These are phyloP conservation scores for Podospora comata DNA, from an alignment of 495 filamentous ascomycete species.

Conservation along the genomic window DNA sequence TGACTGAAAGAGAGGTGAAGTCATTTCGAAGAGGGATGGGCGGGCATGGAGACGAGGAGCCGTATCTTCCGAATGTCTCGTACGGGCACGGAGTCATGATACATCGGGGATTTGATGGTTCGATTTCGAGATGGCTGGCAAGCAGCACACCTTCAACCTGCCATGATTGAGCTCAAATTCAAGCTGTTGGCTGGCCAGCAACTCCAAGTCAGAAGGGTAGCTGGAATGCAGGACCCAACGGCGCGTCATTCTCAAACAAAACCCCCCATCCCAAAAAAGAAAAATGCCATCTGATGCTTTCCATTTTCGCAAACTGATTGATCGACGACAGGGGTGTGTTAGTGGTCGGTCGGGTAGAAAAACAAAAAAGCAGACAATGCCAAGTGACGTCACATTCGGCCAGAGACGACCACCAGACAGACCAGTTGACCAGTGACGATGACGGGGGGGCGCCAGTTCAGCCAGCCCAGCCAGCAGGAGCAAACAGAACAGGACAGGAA, in stretches of 20 bases:
- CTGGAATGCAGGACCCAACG: neutral
- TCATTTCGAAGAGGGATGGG: neutral
- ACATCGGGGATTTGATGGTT: neutral
- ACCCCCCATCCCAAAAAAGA: neutral
- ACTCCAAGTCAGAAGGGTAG: neutral
- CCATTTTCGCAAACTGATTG: neutral
- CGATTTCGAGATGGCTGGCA: too few relatives aligned
- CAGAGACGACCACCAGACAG: too few relatives aligned
- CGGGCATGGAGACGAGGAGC: neutral
- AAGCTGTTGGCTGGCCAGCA: neutral
- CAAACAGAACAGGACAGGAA: neutral
- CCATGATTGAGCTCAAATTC: neutral
- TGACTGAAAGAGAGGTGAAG: neutral
- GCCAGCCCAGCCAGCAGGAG: neutral
- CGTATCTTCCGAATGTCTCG: neutral
- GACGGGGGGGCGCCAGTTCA: neutral
- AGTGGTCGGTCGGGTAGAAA: neutral
- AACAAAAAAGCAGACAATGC: neutral
- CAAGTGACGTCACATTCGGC: conserved; percentile 1
- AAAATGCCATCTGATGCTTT: conserved; percentile 1
- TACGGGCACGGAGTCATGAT: neutral
- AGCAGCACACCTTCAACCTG: too few relatives aligned
- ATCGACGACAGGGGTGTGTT: neutral
- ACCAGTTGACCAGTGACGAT: neutral
- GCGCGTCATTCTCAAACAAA: too few relatives aligned